Evolutionary conservation across 169 alveolate species (phyloP).

Genomic region (Nephromyces sp.): DNA sequence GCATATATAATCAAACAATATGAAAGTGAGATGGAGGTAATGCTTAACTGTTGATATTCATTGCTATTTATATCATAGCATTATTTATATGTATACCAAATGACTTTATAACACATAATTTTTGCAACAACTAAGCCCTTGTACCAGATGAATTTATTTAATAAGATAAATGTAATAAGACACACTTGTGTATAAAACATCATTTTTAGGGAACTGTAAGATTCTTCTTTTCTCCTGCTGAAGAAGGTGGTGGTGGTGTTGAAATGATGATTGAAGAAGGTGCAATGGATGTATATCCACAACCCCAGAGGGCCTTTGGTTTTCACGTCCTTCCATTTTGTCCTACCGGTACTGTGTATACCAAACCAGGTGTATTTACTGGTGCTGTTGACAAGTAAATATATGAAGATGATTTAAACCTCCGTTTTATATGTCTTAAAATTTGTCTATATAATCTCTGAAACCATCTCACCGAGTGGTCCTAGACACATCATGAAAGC

Average conservation of each 20-base stretch:
- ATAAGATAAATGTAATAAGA: no score
- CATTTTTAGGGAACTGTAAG: conserved; percentile 45
- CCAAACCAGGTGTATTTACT: conserved; percentile 13
- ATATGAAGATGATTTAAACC: not conserved
- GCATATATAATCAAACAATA: conserved; percentile 20
- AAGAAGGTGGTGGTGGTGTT: conserved; percentile 37
- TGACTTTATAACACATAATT: no score
- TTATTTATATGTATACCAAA: no score
- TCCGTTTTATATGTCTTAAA: not conserved
- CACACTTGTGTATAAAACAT: no score
- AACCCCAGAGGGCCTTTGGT: conserved; percentile 5
- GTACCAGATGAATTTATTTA: no score
- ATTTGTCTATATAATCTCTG: not conserved
- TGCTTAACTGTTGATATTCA: no score
- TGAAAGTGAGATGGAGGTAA: conserved; percentile 11
- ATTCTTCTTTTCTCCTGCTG: conserved; percentile 37
- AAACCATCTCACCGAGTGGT: no score
- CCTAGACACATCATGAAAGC: no score
- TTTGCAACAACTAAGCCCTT: no score
- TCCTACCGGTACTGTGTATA: conserved; percentile 19
- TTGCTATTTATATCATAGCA: no score
- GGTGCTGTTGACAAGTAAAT: conserved; percentile 22
- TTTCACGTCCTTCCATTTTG: conserved; percentile 17
- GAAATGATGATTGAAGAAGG: conserved; percentile 25
- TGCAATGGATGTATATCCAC: not conserved